Base-by-base conservation (phyloP, 1,284 basidiomycete species). In the Sanghuangporus baumii region DNA sequence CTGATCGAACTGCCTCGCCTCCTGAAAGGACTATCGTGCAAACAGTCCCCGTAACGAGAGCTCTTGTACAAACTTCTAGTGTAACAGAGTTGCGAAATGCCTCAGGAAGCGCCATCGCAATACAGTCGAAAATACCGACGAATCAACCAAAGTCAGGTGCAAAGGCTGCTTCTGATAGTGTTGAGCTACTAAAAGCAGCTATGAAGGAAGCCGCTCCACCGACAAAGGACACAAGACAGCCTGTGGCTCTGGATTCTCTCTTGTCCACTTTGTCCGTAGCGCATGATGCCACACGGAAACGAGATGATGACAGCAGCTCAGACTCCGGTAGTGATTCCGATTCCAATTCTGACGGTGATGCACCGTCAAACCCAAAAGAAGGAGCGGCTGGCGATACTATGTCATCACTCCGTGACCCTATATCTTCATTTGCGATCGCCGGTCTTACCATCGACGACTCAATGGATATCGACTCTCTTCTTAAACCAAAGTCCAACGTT, bases 231-330 rank as follows among this genome's bases (percentile, higher is more conserved):
- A 31, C 26, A 31, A 31, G 26, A 31, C 26, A 31, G 26, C 26
- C 26, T 4, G 41, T 18, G 26, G 23, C 9, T 34, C n/a, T 23
- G 31, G 31, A 43, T 11, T 36, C 50, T 50, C 43, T 26, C 36
- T 71, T 73, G 8, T 52, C 55, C 41, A 69, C 69, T 23, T 69
- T 70, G 1, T 60, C 59, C 16, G 57, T 74, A 20, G 70, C 71
- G 31, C 73, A 76, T 48, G 72, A 75, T 9, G 68, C 67, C 3
- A 66, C 74, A 37, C 71, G 74, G 65, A 67, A 63, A 37, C 68
- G 64, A 51, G 69, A 71, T 16, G 76, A 78, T 66, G 74, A 71
- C 38, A 74, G 72, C 37, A 73, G 74, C 62, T 70, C 69, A 11
- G 74, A 75, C 9, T 58, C 55, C 23, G 43, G 47, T 16, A 55